Evolutionary conservation across 2,329 filamentous ascomycete genomes (phyloP).

Genomic region (Fusarium sp.): DNA sequence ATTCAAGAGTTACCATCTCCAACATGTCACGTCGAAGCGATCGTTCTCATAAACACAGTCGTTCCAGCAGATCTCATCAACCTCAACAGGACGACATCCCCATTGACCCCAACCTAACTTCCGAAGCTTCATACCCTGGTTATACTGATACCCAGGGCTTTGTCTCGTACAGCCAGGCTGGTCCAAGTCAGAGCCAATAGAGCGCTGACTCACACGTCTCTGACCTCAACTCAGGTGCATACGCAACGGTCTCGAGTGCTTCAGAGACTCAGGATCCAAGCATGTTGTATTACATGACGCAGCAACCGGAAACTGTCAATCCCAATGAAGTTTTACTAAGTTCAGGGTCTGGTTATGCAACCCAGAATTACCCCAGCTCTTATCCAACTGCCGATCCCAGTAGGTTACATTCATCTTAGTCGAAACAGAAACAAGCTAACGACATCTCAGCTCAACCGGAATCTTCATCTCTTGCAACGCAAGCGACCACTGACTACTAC

Average conservation of each 20-base stretch:
- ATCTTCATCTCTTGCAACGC: conserved; percentile 15
- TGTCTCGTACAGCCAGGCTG: conserved; percentile 17
- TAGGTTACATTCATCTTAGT: conserved; percentile 7
- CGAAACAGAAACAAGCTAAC: not conserved
- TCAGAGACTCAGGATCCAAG: conserved; percentile 31
- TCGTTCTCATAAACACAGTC: conserved; percentile 24
- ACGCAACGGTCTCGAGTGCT: conserved; percentile 10
- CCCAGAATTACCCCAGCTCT: conserved; percentile 6
- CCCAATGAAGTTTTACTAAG: conserved; percentile 22
- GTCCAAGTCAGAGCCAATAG: conserved; percentile 42
- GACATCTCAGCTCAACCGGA: conserved; percentile 4
- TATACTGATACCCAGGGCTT: not conserved
- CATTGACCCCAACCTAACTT: conserved; percentile 17
- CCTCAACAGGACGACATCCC: conserved; percentile 24
- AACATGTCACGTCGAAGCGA: conserved; percentile 35
- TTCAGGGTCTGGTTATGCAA: not conserved
- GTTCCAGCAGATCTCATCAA: conserved; percentile 19
- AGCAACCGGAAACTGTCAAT: conserved; percentile 32
- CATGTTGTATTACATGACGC: conserved; percentile 10
- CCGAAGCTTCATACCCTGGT: not conserved
- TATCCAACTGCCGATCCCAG: conserved; percentile 23
- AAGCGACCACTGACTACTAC: not conserved
- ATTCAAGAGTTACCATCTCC: not conserved
- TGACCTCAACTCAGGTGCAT: conserved; percentile 18
- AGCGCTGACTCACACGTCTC: conserved; percentile 22